phyloP scores from a whole-genome alignment of 2,329 filamentous ascomycete genomes.

The Talaromyces sp. region DNA sequence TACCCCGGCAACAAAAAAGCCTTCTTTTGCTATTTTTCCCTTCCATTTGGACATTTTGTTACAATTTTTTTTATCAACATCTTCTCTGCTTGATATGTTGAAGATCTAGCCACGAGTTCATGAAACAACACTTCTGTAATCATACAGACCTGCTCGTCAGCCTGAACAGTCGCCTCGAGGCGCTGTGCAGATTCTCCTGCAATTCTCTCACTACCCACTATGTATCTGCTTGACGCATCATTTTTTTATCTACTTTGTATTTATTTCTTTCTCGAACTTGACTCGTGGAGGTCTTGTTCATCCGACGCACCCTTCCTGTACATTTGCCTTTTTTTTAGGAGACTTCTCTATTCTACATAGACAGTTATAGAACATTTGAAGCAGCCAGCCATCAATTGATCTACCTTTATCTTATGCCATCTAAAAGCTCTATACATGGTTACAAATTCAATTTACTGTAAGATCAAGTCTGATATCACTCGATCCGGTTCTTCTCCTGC shows the following conservation, averaged over 20 bases:
- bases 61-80: constrained; percentile 1
- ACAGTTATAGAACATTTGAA: not conserved
- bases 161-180: not conserved
- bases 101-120: not conserved
- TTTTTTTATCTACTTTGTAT: not conserved
- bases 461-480: not conserved
- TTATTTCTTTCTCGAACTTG: not conserved
- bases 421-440: not conserved
- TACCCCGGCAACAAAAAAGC: constrained; percentile 20
- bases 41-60: constrained; percentile 13
- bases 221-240: not conserved
- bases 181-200: not conserved
- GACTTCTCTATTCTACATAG: not conserved
- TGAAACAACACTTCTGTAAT: not conserved
- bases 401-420: not conserved
- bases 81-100: not conserved
- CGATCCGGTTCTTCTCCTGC: constrained; percentile 32
- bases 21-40: constrained; percentile 15
- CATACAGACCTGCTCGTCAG: not conserved
- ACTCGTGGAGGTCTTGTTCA: not conserved
- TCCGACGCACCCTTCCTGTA: not conserved
- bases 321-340: not conserved
- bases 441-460: not conserved
- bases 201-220: not conserved
- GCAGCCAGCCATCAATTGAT: not conserved